Conservation (phyloP, 1,139 yeast species). For the Yamadazyma sp. region DNA sequence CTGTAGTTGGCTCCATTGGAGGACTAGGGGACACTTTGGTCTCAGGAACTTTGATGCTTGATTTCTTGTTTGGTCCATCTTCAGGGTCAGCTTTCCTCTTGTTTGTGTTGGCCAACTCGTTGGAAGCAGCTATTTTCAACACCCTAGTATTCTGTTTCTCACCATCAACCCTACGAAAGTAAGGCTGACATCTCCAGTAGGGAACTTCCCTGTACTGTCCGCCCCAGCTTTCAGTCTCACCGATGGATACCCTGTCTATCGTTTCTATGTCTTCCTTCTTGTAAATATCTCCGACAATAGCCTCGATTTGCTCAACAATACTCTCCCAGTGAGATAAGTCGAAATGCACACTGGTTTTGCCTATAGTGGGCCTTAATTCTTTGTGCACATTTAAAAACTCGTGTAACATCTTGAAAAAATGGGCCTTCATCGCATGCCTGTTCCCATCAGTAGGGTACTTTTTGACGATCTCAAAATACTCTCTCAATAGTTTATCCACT, state of each 20-base stretch:
- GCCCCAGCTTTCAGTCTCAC: conserved; percentile 69
- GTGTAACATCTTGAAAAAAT: conserved; percentile 81
- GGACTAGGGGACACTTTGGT: background rate
- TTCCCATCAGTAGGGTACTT: conserved; percentile 62
- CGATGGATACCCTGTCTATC: conserved; percentile 53
- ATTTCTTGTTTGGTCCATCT: conserved; percentile 1
- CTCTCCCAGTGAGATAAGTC: conserved; percentile 63
- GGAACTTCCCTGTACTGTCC: conserved; percentile 83
- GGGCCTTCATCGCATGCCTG: conserved; percentile 83
- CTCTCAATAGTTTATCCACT: conserved; percentile 78
- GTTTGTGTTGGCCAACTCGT: conserved; percentile 13
- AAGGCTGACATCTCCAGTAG: conserved; percentile 96
- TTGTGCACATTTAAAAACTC: conserved; percentile 74
- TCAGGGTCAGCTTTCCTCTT: conserved; percentile 7
- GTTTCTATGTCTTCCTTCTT: conserved; percentile 39
- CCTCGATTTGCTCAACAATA: conserved; percentile 69
- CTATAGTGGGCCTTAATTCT: conserved; percentile 75
- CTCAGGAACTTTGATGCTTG: background rate
- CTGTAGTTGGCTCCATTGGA: background rate
- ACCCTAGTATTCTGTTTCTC: conserved; percentile 43
- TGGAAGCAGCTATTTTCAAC: conserved; percentile 42
- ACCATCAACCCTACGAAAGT: conserved; percentile 84
- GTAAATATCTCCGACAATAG: conserved; percentile 57
- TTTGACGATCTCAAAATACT: conserved; percentile 84
- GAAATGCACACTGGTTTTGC: conserved; percentile 50